Evolutionary conservation across 768 basidiomycete genomes (phyloP).

Genomic region (Tulasnella calospora): DNA sequence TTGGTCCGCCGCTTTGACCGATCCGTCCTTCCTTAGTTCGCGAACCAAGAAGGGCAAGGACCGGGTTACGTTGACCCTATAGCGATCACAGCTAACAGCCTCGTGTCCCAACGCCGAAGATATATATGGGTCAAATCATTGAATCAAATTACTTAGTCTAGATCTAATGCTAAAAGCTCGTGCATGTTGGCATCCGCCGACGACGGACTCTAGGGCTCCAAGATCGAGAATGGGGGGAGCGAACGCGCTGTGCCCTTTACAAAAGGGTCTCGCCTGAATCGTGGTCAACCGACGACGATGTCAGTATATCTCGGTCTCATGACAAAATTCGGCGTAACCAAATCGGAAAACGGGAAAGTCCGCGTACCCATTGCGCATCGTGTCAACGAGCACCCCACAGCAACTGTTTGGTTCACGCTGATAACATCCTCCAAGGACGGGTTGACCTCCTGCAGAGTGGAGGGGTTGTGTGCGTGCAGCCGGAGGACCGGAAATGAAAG

Average conservation of each 20-base stretch:
- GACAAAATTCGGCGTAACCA: not conserved
- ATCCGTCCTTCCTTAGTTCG: not conserved
- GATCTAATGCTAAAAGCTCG: not conserved
- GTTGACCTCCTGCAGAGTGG: conserved; percentile 74
- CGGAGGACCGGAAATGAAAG: not conserved
- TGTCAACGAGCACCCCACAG: conserved; percentile 81
- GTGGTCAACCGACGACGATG: not conserved
- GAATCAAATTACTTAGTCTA: not conserved
- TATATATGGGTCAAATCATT: not conserved
- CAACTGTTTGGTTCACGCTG: conserved; percentile 80
- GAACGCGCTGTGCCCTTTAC: not conserved
- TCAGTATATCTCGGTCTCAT: not conserved
- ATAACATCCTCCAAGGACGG: conserved; percentile 77
- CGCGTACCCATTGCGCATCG: conserved; percentile 72
- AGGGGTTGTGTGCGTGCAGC: not conserved
- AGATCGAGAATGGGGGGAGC: not conserved
- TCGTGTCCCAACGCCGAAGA: not conserved
- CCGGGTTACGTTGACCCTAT: not conserved
- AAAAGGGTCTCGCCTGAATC: conserved; percentile 18
- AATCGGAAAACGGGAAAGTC: not conserved
- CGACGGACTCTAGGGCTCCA: not conserved
- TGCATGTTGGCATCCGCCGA: not conserved
- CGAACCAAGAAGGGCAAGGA: not conserved
- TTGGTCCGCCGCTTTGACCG: not conserved
- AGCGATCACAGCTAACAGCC: not conserved